A percentile compares a stretch with the other conserved stretches of the same genome.
Evolutionary conservation across 2,329 filamentous ascomycete species (phyloP).

Genomic region (Microcyclosporella mali): DNA sequence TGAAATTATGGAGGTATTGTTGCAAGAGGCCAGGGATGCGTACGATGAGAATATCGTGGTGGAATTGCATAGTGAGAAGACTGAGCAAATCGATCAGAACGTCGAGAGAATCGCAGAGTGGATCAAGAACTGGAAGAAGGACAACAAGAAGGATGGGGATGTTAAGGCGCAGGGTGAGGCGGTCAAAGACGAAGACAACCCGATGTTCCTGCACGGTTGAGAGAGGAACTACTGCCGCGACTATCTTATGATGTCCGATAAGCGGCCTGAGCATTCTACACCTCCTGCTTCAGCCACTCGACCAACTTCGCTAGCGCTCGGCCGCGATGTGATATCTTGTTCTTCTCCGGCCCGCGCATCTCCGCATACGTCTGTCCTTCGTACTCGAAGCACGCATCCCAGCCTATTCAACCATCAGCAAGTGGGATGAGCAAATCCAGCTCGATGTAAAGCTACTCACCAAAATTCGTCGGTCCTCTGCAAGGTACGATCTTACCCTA

Average conservation of each 20-base stretch:
- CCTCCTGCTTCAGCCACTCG: constrained; percentile 54
- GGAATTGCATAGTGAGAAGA: constrained; percentile 73
- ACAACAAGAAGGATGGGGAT: constrained; percentile 44
- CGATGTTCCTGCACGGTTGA: constrained; percentile 32
- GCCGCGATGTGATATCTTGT: constrained; percentile 84
- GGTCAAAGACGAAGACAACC: constrained; percentile 31
- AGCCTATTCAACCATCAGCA: constrained; percentile 54
- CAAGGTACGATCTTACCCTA: constrained; percentile 77
- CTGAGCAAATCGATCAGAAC: constrained; percentile 83
- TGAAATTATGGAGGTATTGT: constrained; percentile 92
- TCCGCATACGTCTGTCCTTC: constrained; percentile 89
- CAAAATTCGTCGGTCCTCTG: constrained; percentile 74
- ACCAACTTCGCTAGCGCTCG: constrained; percentile 84
- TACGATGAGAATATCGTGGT: constrained; percentile 86
- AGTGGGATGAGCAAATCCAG: neutral
- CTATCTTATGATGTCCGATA: neutral
- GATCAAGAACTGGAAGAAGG: constrained; percentile 74
- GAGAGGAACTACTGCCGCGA: no score
- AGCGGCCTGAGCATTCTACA: constrained; percentile 11
- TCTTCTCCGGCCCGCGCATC: constrained; percentile 85
- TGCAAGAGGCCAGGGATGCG: constrained; percentile 81
- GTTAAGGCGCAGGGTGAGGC: constrained; percentile 21
- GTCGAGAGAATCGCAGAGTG: constrained; percentile 76
- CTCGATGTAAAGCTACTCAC: constrained; percentile 46
- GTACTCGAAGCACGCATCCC: constrained; percentile 95